These are phyloP conservation scores for Erysimum pusillum DNA, from an alignment of 441 rosid genomes.

Conservation along the genomic window DNA sequence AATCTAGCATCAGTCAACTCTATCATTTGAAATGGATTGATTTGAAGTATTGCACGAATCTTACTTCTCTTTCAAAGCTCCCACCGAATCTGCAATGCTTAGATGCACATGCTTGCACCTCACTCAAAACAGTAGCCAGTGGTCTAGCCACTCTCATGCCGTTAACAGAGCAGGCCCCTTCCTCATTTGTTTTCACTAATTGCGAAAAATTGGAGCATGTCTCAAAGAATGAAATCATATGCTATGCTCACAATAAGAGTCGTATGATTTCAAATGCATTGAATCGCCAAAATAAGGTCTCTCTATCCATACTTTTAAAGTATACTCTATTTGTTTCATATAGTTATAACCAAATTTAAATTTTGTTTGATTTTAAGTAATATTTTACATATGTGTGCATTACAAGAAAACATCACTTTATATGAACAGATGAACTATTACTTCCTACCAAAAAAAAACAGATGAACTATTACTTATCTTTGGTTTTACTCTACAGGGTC, in stretches of 20 bases:
- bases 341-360: neutral
- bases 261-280: neutral
- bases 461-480: no score
- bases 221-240: slow-evolving; percentile 14
- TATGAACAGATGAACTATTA: no score
- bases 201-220: slow-evolving; percentile 19
- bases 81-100: neutral
- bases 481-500: slow-evolving; percentile 1
- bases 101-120: neutral
- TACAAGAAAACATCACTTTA: no score
- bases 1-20: slow-evolving; percentile 16
- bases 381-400: no score
- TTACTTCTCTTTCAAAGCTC: neutral
- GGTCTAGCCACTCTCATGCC: neutral
- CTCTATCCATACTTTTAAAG: neutral
- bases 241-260: neutral
- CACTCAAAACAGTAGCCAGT: neutral
- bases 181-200: slow-evolving; percentile 26
- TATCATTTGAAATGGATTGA: slow-evolving; percentile 3
- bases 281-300: slow-evolving; percentile 21
- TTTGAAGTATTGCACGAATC: slow-evolving; percentile 30
- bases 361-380: no score
- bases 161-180: neutral
- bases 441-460: no score
- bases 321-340: no score